Evolutionary conservation across 2,329 filamentous ascomycete genomes (phyloP).

Genomic region (Grosmannia penicillata): DNA sequence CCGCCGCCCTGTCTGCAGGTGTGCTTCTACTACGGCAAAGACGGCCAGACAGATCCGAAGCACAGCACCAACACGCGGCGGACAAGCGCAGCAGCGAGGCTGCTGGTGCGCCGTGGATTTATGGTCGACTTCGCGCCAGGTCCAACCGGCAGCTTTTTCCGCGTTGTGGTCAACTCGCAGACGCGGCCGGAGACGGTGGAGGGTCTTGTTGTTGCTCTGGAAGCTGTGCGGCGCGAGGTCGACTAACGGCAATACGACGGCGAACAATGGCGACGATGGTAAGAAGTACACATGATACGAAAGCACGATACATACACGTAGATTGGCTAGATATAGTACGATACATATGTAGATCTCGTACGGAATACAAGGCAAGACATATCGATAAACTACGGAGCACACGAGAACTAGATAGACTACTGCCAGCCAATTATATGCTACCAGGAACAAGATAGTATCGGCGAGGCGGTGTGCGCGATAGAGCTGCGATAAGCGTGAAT

Average conservation of each 20-base stretch:
- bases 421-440: too few species aligned
- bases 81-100: constrained; percentile 32
- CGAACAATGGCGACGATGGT: too few species aligned
- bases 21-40: constrained; percentile 68
- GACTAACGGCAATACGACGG: too few species aligned
- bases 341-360: too few species aligned
- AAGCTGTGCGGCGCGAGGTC: constrained; percentile 25
- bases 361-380: too few species aligned
- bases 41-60: constrained; percentile 22
- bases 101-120: constrained; percentile 35
- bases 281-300: too few species aligned
- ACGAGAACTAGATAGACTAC: too few species aligned
- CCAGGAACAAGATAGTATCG: too few species aligned
- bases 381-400: too few species aligned
- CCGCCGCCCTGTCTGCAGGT: constrained; percentile 84
- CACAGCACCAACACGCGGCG: constrained; percentile 30
- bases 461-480: constrained; percentile 4
- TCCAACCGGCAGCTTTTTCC: constrained; percentile 38
- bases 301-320: background rate
- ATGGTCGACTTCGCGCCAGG: constrained; percentile 50
- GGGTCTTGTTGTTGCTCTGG: constrained; percentile 37
- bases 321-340: too few species aligned
- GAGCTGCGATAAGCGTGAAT: constrained; percentile 5
- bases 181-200: constrained; percentile 36
- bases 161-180: constrained; percentile 44